Evolutionary conservation across 768 basidiomycete genomes (phyloP).

Genomic region (Coprinellus micaceus): DNA sequence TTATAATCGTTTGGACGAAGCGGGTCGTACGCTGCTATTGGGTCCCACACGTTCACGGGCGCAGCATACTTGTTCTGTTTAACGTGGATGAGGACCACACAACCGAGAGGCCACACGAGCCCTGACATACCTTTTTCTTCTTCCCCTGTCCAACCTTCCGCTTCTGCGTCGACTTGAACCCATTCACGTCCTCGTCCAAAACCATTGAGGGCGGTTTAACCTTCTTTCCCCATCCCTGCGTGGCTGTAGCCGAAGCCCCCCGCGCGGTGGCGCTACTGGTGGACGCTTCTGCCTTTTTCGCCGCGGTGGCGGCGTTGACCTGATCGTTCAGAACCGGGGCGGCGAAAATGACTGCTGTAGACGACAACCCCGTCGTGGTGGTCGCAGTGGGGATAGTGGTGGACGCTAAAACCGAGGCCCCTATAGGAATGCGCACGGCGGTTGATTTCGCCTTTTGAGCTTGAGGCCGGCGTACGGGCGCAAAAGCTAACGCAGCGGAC

Average conservation of each 20-base stretch:
- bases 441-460: constrained; percentile 56
- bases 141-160: constrained; percentile 48
- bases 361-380: constrained; percentile 29
- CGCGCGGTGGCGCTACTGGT: constrained; percentile 27
- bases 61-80: constrained; percentile 59
- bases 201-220: constrained; percentile 90
- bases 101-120: not conserved
- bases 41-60: constrained; percentile 65
- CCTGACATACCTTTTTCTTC: constrained; percentile 63
- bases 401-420: constrained; percentile 48
- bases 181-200: constrained; percentile 85
- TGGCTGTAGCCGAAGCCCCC: constrained; percentile 23
- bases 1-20: constrained; percentile 84
- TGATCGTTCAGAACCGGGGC: constrained; percentile 56
- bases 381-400: not conserved
- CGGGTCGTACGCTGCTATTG: constrained; percentile 75
- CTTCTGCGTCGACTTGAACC: constrained; percentile 61
- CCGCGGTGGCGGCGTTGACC: constrained; percentile 10
- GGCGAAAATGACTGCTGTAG: constrained; percentile 68
- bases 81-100: constrained; percentile 4
- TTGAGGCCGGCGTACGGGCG: constrained; percentile 66
- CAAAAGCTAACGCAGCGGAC: constrained; percentile 88
- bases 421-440: constrained; percentile 53
- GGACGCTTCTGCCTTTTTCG: constrained; percentile 15
- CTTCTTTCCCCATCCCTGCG: constrained; percentile 80